A percentile compares a stretch with the other conserved stretches of the same genome.
These are phyloP conservation scores for Tolypocladium amazonense DNA, from an alignment of 2,329 filamentous ascomycete genomes.

Conservation along the genomic window DNA sequence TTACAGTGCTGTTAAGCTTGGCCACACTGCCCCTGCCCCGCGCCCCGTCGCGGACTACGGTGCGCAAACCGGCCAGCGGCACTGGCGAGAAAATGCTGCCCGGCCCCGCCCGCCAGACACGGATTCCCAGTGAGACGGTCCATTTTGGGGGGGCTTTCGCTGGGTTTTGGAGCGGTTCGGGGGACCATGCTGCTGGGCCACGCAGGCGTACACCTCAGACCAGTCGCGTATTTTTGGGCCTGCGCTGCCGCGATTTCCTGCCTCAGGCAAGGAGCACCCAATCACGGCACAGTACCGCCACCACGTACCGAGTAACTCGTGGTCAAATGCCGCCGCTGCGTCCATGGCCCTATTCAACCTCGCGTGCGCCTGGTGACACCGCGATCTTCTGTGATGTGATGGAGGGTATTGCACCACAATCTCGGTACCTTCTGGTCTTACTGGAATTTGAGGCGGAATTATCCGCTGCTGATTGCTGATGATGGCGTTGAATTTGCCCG, in stretches of 20 bases:
- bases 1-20: not conserved
- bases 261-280: slow-evolving; percentile 7
- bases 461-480: not conserved
- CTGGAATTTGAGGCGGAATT: not conserved
- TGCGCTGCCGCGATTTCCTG: slow-evolving; percentile 7
- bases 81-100: not conserved
- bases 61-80: not conserved
- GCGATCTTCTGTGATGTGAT: not conserved
- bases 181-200: not conserved
- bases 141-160: not conserved
- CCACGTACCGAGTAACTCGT: not conserved
- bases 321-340: not conserved
- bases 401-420: not conserved
- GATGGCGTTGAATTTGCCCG: not conserved
- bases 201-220: slow-evolving; percentile 14
- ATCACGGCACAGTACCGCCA: not conserved
- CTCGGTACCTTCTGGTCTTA: not conserved
- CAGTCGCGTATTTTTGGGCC: slow-evolving; percentile 14
- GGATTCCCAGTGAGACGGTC: not conserved
- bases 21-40: no score
- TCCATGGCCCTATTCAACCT: not conserved
- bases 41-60: not conserved
- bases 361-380: not conserved
- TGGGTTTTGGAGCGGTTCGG: not conserved
- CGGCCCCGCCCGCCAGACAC: not conserved